Conservation (phyloP, 768 basidiomycete species). For the Boletus vermiculosoides region DNA sequence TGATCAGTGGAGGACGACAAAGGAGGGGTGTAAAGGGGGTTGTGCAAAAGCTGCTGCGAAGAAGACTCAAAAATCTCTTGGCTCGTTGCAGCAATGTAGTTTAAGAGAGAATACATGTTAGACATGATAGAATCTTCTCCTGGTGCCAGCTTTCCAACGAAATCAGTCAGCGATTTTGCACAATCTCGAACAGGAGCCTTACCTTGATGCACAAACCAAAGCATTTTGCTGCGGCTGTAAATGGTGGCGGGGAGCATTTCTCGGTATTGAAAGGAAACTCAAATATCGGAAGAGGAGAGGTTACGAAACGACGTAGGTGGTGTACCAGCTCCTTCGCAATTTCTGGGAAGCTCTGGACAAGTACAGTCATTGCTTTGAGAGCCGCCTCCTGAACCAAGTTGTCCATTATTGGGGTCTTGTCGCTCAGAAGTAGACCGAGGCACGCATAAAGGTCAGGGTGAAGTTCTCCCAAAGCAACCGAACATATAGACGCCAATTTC, state of each 20-base stretch:
- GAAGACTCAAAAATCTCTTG: conserved; percentile 66
- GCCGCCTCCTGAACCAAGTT: conserved; percentile 88
- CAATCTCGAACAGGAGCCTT: background rate
- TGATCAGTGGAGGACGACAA: conserved; percentile 41
- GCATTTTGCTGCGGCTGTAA: conserved; percentile 86
- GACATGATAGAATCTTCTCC: conserved; percentile 91
- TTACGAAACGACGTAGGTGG: conserved; percentile 84
- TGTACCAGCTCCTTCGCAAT: conserved; percentile 71
- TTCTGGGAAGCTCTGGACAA: conserved; percentile 85
- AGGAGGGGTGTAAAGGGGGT: conserved; percentile 39
- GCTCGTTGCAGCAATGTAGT: conserved; percentile 83
- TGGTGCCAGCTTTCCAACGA: conserved; percentile 59
- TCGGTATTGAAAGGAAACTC: conserved; percentile 80
- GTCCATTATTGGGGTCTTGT: conserved; percentile 77
- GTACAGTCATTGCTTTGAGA: conserved; percentile 76
- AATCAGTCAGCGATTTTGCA: conserved; percentile 4
- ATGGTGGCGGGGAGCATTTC: conserved; percentile 69
- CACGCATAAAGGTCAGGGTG: conserved; percentile 68
- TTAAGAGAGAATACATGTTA: conserved; percentile 94
- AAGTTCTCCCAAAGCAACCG: conserved; percentile 64
- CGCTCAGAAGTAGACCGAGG: conserved; percentile 73
- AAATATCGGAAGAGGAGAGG: conserved; percentile 83
- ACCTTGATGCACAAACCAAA: conserved; percentile 88
- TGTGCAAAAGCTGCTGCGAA: conserved; percentile 41
- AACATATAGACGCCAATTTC: conserved; percentile 87